These are phyloP conservation scores for Fistulifera pelliculosa DNA, from an alignment of 108 stramenopile species.

Conservation along the genomic window DNA sequence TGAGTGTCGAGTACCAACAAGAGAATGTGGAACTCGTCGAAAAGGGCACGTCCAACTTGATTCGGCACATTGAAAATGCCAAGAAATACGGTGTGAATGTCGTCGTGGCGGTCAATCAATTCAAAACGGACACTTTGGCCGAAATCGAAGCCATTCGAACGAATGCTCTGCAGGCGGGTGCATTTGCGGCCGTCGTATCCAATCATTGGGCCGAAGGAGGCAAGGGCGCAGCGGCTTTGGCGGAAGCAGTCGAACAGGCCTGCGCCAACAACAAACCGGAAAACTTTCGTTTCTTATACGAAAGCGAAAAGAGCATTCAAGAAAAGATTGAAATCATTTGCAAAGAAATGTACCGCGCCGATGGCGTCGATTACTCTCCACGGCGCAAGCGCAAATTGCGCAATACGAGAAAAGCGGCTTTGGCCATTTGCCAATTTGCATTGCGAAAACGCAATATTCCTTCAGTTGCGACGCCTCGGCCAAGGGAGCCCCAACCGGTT, in stretches of 20 bases:
- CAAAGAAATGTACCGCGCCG: conserved; percentile 95
- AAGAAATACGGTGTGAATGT: conserved; percentile 93
- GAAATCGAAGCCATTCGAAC: conserved; percentile 88
- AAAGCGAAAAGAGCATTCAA: conserved; percentile 60
- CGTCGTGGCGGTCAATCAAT: conserved; percentile 92
- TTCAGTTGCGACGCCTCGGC: conserved; percentile 89
- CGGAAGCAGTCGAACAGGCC: conserved; percentile 77
- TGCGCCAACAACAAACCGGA: conserved; percentile 53
- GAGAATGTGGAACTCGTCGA: conserved; percentile 71
- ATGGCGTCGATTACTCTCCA: conserved; percentile 84
- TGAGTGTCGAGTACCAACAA: conserved; percentile 71
- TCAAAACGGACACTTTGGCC: conserved; percentile 84
- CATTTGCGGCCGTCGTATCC: conserved; percentile 83
- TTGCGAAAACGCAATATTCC: conserved; percentile 98
- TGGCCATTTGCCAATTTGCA: conserved; percentile 93
- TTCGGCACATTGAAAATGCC: conserved; percentile 89
- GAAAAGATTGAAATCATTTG: conserved; percentile 87
- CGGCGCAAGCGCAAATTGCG: conserved; percentile 71
- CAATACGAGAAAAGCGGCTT: conserved; percentile 87
- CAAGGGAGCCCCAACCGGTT: conserved; percentile 90
- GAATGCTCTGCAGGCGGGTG: conserved; percentile 81
- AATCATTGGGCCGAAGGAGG: conserved; percentile 98
- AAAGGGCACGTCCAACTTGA: conserved; percentile 83
- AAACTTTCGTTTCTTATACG: conserved; percentile 89
- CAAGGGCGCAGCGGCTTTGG: conserved; percentile 89